These are phyloP conservation scores for Trametes punicea DNA, from an alignment of 768 basidiomycete genomes.

Conservation along the genomic window DNA sequence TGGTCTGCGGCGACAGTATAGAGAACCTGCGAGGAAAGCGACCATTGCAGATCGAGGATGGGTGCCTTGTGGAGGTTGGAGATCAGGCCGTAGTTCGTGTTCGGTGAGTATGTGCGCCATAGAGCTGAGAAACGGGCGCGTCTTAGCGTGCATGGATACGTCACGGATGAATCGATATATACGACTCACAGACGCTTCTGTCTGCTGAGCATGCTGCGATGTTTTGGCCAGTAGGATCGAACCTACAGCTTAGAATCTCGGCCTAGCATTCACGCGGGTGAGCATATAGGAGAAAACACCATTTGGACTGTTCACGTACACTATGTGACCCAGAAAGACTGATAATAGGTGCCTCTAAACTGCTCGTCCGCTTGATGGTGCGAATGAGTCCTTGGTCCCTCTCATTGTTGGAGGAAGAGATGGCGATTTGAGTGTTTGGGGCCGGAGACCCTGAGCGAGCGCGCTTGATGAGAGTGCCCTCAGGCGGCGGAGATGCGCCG, in stretches of 20 bases:
- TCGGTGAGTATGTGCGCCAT: slow-evolving; percentile 90
- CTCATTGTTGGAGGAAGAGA: slow-evolving; percentile 72
- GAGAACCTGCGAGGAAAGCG: slow-evolving; percentile 63
- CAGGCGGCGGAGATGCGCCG: slow-evolving; percentile 52
- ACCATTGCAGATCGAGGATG: slow-evolving; percentile 92
- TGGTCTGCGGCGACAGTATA: slow-evolving; percentile 93
- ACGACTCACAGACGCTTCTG: slow-evolving; percentile 79
- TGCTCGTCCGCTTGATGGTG: slow-evolving; percentile 88
- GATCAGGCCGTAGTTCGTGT: slow-evolving; percentile 88
- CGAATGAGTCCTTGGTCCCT: slow-evolving; percentile 77
- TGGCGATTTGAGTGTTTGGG: slow-evolving; percentile 63
- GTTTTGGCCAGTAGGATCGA: slow-evolving; percentile 91
- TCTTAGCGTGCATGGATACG: background rate
- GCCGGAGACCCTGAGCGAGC: slow-evolving; percentile 47
- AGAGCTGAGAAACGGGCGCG: slow-evolving; percentile 47
- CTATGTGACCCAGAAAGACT: slow-evolving; percentile 84
- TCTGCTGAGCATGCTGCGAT: slow-evolving; percentile 92
- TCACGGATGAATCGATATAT: too few species aligned
- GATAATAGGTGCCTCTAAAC: slow-evolving; percentile 90
- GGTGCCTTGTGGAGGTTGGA: slow-evolving; percentile 84
- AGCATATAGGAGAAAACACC: background rate
- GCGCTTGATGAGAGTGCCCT: slow-evolving; percentile 61
- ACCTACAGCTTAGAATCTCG: slow-evolving; percentile 89
- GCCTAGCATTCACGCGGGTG: slow-evolving; percentile 44
- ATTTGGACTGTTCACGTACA: slow-evolving; percentile 42